Percentiles rank a stretch among this genome's conserved stretches.
phyloP scores from a whole-genome alignment of 2,329 filamentous ascomycete genomes.

The Cladophialophora exuberans region DNA sequence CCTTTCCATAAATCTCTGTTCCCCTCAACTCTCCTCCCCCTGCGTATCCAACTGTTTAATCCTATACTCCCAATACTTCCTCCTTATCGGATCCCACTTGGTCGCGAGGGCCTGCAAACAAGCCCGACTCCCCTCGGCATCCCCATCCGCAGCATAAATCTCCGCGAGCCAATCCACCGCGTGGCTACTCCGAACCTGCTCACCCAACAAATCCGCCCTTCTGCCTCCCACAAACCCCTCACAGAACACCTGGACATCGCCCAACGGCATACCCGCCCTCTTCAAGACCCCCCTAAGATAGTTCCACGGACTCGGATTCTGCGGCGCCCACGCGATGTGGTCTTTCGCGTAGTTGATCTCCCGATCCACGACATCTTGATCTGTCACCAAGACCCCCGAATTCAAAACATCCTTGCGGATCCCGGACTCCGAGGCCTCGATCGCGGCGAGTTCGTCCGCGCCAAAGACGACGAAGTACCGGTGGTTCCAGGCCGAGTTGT shows the following conservation, averaged over 20 bases:
- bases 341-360: conserved; percentile 76
- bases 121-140: conserved; percentile 62
- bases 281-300: conserved; percentile 78
- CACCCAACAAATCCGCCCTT: conserved; percentile 22
- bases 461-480: conserved; percentile 90
- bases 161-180: conserved; percentile 58
- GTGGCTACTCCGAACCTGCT: conserved; percentile 60
- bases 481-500: conserved; percentile 98
- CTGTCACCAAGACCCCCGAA: conserved; percentile 48
- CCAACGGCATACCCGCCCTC: conserved; percentile 61
- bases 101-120: conserved; percentile 75
- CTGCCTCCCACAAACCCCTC: conserved; percentile 50
- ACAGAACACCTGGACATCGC: conserved; percentile 57
- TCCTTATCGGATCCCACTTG: conserved; percentile 88
- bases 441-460: conserved; percentile 46
- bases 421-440: conserved; percentile 43
- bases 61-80: conserved; percentile 89
- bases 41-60: conserved; percentile 25
- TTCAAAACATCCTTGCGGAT: conserved; percentile 25
- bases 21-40: background rate
- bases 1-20: background rate
- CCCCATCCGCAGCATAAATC: conserved; percentile 45
- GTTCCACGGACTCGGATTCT: conserved; percentile 95
- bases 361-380: conserved; percentile 66
- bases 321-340: conserved; percentile 77